Evolutionary conservation across 2,329 filamentous ascomycete genomes (phyloP), one percentile per base, ranked within the genome.

Genomic region (Claviceps monticola): DNA sequence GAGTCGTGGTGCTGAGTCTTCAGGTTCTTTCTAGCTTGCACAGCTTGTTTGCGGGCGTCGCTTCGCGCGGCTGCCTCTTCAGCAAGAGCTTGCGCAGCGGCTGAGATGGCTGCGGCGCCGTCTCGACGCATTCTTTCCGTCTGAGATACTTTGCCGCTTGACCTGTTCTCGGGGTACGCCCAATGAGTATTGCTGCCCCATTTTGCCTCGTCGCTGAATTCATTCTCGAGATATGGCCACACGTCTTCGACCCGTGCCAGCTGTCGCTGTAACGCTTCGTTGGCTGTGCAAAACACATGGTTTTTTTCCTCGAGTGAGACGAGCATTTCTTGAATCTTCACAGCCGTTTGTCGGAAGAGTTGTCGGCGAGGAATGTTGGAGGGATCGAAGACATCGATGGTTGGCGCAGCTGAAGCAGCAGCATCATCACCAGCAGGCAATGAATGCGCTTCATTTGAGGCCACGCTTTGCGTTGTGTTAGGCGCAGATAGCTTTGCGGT

Each of bases 291-390:
- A 52, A 97, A 85, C 59, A 98, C 93, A 59, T 96, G 90, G 59
- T 96, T 95, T 71, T 98, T 98, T 70, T 98, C 93, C 63, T 98
- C 93, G 39, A 97, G 78, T 1, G 90, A 91, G 47, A 88, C 81
- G 45, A 97, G 80, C 74, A 97, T 86, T 59, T 90, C 86, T 57
- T 84, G 80, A 50, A 95, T 83, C 57, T 86, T 84, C 60, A 82
- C 76, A 39, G 88, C 83, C 50, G 91, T 82, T 54, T 88, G 83
- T 60, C 83, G 80, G 64, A 91, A 95, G 43, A 90, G 73, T 61
- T 85, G 79, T 57, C 88, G 82, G 57, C 83, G 80, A 50, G 76
- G 76, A 44, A 85, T 65, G 60, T 85, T 83, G 59, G 72, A 72
- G 38, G 72, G 70, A 57, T 79, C 75, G 63, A 74, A 79, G 50